Conservation (phyloP, 1,284 basidiomycete species). For the Trametes versicolor region DNA sequence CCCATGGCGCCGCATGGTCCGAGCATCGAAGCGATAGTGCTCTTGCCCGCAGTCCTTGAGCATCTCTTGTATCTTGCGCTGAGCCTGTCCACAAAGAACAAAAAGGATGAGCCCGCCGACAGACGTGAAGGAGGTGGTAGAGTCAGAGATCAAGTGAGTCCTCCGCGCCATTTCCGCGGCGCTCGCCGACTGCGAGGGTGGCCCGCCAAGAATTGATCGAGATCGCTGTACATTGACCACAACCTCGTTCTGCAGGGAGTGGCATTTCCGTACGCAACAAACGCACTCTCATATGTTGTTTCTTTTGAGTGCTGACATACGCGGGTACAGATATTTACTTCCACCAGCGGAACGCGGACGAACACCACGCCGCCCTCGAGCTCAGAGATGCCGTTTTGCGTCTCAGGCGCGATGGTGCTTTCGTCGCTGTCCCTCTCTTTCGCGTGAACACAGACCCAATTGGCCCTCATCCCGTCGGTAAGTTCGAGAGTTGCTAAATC, state of each 20-base stretch:
- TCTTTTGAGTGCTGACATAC: background rate
- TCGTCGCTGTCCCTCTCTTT: conserved; percentile 78
- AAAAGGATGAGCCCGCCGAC: conserved; percentile 51
- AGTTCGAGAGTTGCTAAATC: conserved; percentile 32
- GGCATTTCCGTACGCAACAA: conserved; percentile 72
- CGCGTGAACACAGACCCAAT: conserved; percentile 74
- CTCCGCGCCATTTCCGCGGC: background rate
- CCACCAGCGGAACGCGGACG: conserved; percentile 68
- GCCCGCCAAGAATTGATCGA: conserved; percentile 5
- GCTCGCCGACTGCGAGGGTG: conserved; percentile 7
- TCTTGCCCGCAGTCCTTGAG: too few species aligned
- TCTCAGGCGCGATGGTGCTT: conserved; percentile 75
- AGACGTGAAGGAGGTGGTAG: conserved; percentile 68
- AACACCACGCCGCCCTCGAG: conserved; percentile 71
- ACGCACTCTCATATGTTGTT: conserved; percentile 1
- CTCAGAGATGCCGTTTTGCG: conserved; percentile 75
- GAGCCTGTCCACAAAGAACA: background rate
- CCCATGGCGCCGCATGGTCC: background rate
- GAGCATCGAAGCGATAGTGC: background rate
- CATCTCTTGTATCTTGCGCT: background rate
- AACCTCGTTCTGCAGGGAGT: conserved; percentile 58
- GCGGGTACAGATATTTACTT: conserved; percentile 74
- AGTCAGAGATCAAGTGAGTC: conserved; percentile 71
- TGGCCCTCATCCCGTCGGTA: conserved; percentile 81
- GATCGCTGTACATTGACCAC: background rate